These are phyloP conservation scores for Neurospora sp. DNA, from an alignment of 495 filamentous ascomycete genomes.

Conservation along the genomic window DNA sequence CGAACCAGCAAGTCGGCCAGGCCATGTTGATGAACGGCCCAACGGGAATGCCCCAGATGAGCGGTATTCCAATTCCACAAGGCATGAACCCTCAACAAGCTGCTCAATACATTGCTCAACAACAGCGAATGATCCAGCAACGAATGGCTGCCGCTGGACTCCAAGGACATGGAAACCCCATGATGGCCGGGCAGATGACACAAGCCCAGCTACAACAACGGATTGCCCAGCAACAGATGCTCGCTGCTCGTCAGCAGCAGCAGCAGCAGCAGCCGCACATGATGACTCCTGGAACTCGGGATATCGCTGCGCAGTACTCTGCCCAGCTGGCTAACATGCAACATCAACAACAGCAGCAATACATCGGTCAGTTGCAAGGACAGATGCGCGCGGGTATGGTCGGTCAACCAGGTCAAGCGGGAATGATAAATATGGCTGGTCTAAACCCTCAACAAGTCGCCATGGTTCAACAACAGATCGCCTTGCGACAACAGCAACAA, in stretches of 20 bases:
- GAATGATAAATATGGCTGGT: constrained; percentile 27
- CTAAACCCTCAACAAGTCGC: constrained; percentile 2
- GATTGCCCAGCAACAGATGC: constrained; percentile 23
- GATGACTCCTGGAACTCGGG: constrained; percentile 9
- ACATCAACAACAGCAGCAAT: constrained; percentile 29
- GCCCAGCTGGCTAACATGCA: constrained; percentile 23
- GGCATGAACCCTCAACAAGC: constrained; percentile 1
- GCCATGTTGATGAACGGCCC: constrained; percentile 38
- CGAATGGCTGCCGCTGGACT: constrained; percentile 24
- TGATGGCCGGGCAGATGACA: constrained; percentile 25
- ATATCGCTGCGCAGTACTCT: constrained; percentile 23
- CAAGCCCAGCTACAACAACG: constrained; percentile 27
- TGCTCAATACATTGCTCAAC: constrained; percentile 37
- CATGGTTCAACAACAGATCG: constrained; percentile 26
- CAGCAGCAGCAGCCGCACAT: constrained; percentile 16
- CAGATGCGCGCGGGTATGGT: constrained; percentile 24
- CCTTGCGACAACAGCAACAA: constrained; percentile 31
- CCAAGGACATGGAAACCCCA: constrained; percentile 21
- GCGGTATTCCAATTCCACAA: constrained; percentile 8
- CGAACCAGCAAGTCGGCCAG: constrained; percentile 42
- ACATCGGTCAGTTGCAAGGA: constrained; percentile 20
- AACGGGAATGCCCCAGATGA: constrained; percentile 27
- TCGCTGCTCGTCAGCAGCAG: constrained; percentile 11
- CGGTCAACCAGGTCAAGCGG: constrained; percentile 9
- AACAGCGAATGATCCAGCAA: constrained; percentile 46